Base-by-base conservation (phyloP, 768 basidiomycete genomes). In the Neoboletus subvelutipes region DNA sequence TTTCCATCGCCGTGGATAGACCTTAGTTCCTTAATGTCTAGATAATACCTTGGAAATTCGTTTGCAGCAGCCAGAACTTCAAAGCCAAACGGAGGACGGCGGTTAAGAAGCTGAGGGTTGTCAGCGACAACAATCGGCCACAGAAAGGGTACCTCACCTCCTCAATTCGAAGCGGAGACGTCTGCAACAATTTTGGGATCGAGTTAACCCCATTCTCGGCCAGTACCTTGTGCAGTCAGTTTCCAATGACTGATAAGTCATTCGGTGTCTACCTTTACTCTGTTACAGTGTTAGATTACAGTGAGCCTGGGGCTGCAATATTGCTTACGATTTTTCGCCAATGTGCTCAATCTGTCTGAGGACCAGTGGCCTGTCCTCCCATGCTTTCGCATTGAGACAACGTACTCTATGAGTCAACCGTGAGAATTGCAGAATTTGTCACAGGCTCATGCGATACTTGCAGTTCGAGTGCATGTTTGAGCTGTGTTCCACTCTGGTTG, bases 261-360 rank as follows among this genome's bases (percentile, higher is more conserved):
- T n/a, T 49, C n/a, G 47, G 28, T 20, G 7, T 47, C 33, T 64
- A 66, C 69, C 59, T 67, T 67, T 37, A 67, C 64, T 51, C 71
- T 73, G 45, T 36, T 31, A 18, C 20, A 28, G n/a, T 0, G 11
- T 66, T n/a, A 59, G 39, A 28, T 17, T 41, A 39, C 17, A 28
- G 47, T 10, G 12, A 15, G 17, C n/a, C 39, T 36, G 36, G 18
- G 31, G 24, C 24, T 34, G 26, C 34, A 10, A 17, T 15, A 41
- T 17, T 15, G 72, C 88, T 68, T 55, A 92, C 91, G 90, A 92
- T 82, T 92, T 93, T 67, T 94, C 92, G 33, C 95, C 96, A 41
- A 98, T 86, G n/a, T 86, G 83, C 34, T 90, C 86, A 49, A 98
- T 80, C 69, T 98, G 96, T 15, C 89, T 81, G 52, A 98, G 80